phyloP scores from a whole-genome alignment of 305 asterid genomes.

The Solanum hybrid region DNA sequence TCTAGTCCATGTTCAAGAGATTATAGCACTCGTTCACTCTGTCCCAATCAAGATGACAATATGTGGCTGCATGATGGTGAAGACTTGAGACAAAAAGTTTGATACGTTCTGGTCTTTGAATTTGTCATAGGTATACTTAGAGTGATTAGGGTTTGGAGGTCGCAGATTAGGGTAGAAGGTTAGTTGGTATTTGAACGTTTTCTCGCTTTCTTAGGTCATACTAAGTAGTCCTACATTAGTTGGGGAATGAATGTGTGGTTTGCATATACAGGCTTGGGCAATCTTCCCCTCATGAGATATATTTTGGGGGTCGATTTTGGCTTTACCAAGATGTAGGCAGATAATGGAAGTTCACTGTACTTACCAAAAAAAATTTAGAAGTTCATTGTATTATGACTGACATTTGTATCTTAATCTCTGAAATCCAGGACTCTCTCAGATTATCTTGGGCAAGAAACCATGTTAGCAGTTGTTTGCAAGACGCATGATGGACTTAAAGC shows the following conservation, averaged over 20 bases:
- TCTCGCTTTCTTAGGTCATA: no score
- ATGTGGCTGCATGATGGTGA: neutral
- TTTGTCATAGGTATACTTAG: neutral
- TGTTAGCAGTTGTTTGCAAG: constrained; percentile 80
- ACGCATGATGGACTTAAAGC: constrained; percentile 42
- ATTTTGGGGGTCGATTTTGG: no score
- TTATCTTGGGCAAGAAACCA: constrained; percentile 43
- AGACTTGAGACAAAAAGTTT: constrained; percentile 4
- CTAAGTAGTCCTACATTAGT: no score
- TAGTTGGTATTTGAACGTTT: neutral
- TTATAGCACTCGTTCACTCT: neutral
- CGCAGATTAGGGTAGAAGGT: neutral
- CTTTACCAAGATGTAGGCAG: no score
- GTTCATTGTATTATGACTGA: constrained; percentile 11
- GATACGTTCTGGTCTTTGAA: neutral
- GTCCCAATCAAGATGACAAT: neutral
- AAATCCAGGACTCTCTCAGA: neutral
- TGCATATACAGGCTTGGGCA: neutral
- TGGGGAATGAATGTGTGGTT: neutral
- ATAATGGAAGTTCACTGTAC: neutral
- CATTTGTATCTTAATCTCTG: constrained; percentile 6
- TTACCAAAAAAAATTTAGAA: no score
- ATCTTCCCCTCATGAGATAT: neutral
- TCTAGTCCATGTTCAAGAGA: neutral
- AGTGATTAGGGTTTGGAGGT: neutral